Conservation (phyloP, 1,284 basidiomycete genomes). For the Taiwanofungus camphoratus region DNA sequence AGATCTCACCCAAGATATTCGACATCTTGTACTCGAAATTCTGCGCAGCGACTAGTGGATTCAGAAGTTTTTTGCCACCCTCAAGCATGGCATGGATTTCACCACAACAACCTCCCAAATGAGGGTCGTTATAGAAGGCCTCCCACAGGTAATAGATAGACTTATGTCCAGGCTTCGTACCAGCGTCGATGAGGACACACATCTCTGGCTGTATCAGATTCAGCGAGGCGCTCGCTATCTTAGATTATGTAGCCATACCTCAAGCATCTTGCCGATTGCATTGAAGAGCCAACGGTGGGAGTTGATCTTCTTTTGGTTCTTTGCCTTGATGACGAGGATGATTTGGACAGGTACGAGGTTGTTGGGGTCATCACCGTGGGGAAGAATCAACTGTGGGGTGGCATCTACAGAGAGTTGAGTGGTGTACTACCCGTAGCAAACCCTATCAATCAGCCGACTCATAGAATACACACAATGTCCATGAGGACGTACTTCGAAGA, state of each 20-base stretch:
- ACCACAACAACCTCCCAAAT: constrained; percentile 81
- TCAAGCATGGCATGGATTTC: constrained; percentile 96
- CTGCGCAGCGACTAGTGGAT: constrained; percentile 91
- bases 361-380: constrained; percentile 81
- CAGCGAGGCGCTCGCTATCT: neutral
- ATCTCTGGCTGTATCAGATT: constrained; percentile 66
- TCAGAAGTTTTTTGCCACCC: constrained; percentile 86
- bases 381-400: constrained; percentile 85
- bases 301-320: constrained; percentile 98
- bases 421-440: constrained; percentile 54
- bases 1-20: constrained; percentile 78
- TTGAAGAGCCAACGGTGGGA: constrained; percentile 98
- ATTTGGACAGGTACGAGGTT: constrained; percentile 95
- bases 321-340: constrained; percentile 92
- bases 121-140: constrained; percentile 73
- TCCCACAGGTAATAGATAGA: constrained; percentile 98
- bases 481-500: constrained; percentile 75
- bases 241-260: constrained; percentile 35
- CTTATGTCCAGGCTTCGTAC: constrained; percentile 95
- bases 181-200: constrained; percentile 89
- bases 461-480: too few relatives aligned
- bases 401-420: constrained; percentile 90
- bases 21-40: constrained; percentile 99
- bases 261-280: constrained; percentile 81
- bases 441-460: neutral